Evolutionary conservation across 106 monocot genomes (phyloP), one percentile per base, ranked within the genome.

Genomic region (Dioscorea zingiberensis): DNA sequence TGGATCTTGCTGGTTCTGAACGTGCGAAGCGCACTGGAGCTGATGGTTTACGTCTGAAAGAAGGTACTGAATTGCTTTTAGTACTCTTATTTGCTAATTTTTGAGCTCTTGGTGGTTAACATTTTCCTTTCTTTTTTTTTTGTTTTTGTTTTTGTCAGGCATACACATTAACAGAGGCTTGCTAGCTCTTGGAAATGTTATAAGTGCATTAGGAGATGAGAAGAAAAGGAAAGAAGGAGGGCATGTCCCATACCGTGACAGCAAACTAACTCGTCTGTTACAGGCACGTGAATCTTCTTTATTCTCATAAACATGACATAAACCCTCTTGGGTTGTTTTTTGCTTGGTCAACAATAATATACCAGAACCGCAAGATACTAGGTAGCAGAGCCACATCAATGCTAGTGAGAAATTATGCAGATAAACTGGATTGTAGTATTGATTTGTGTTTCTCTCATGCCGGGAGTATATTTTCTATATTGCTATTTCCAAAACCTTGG

Each of bases 1-100:
- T 99, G 21, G 98, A 99, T 77, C 82, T 99, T 61, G 98, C 93
- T 76, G 93, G 98, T n/a, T 98, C 98, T 44, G 98, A 99, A 76
- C 86, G 98, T 75, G 98, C 89, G 57, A 99, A 99, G 44, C 72
- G 98, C 60, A 98, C 98, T 38, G 93, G 98, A 44, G 98, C 93
- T 28, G 98, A 93, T 78, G 98, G 98, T 2, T 54, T 85, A 32
- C 66, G 98, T 26, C 77, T 99, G 3, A 99, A 93, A 86, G 98
- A 99, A 84, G 98, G 98, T 97, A 71, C 23, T 3, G 26, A 62
- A 12, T 27, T 13, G 23, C 58, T 61, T 27, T 21, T 21, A 24
- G 19, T 25, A 2, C 44, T 27, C 5, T 19, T 32, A 1, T 12
- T 65, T 13, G 21, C 28, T 63, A 28, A 13, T 32, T 46, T n/a